phyloP scores from a whole-genome alignment of 2,329 filamentous ascomycete genomes.

The Ilyonectria mors-panacis region DNA sequence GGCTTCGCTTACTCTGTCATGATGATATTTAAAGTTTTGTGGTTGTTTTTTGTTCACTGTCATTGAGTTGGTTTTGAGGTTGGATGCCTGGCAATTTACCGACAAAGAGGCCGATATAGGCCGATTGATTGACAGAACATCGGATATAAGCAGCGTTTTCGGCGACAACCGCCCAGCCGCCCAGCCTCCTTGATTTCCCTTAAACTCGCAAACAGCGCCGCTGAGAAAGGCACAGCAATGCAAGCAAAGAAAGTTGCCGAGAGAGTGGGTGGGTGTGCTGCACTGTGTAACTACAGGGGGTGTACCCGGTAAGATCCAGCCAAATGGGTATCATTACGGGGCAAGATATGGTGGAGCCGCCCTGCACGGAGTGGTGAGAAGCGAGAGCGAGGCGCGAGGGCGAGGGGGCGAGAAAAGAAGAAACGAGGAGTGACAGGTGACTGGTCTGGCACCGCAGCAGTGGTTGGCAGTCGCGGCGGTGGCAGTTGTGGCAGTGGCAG shows the following conservation, averaged over 20 bases:
- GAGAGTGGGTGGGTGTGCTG: background rate
- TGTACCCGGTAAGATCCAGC: background rate
- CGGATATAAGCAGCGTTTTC: slow-evolving; percentile 20
- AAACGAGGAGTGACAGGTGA: background rate
- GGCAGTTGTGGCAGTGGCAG: background rate
- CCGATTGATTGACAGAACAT: background rate
- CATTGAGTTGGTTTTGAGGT: background rate
- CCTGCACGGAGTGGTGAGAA: background rate
- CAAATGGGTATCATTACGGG: background rate
- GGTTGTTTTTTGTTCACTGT: background rate
- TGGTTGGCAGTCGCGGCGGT: background rate
- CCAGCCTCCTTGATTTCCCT: background rate
- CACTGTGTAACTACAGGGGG: background rate
- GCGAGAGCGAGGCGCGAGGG: background rate
- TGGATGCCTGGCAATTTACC: background rate
- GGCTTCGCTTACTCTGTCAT: background rate
- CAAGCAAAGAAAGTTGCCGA: background rate
- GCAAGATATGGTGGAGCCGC: background rate
- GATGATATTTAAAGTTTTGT: background rate
- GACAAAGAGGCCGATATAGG: background rate
- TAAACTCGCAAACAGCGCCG: background rate
- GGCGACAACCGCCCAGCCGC: slow-evolving; percentile 11
- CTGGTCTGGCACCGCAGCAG: background rate
- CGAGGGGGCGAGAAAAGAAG: background rate
- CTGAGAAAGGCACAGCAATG: background rate